Evolutionary conservation across 2,329 filamentous ascomycete genomes (phyloP).

Genomic region (Endoconidiophora polonica): DNA sequence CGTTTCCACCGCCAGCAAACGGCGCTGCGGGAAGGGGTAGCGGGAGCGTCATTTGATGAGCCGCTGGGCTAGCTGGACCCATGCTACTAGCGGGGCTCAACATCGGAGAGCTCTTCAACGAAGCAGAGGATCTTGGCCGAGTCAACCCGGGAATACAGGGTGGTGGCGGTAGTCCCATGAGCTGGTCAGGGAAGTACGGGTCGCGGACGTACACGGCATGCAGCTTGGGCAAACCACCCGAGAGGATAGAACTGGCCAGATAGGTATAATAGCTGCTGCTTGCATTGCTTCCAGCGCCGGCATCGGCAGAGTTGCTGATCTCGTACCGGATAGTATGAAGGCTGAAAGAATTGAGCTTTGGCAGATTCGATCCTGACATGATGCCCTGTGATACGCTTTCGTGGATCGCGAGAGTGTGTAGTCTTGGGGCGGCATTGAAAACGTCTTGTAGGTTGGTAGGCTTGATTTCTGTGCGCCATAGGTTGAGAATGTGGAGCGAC

Average conservation of each 20-base stretch:
- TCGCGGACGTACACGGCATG: conserved; percentile 73
- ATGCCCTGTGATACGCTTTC: conserved; percentile 34
- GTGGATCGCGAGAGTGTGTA: conserved; percentile 40
- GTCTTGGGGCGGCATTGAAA: conserved; percentile 36
- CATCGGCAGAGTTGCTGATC: conserved; percentile 44
- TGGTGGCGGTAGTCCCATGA: conserved; percentile 53
- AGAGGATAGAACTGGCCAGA: conserved; percentile 65
- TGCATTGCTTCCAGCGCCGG: conserved; percentile 39
- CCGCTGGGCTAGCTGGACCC: conserved; percentile 18
- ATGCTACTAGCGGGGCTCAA: conserved; percentile 7
- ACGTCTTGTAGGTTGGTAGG: conserved; percentile 44
- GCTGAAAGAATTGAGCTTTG: conserved; percentile 49
- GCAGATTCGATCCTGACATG: conserved; percentile 30
- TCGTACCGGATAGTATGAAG: conserved; percentile 67
- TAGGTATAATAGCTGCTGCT: conserved; percentile 64
- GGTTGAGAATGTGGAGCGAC: conserved; percentile 48
- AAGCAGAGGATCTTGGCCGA: conserved; percentile 21
- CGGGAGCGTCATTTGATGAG: conserved; percentile 12
- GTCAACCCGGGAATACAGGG: conserved; percentile 35
- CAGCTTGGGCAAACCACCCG: conserved; percentile 56
- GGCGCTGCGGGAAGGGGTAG: conserved; percentile 15
- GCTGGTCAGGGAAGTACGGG: conserved; percentile 61
- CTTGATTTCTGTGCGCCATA: conserved; percentile 56
- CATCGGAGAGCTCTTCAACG: conserved; percentile 14
- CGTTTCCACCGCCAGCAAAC: conserved; percentile 14